These are phyloP conservation scores for Filobasidium uniguttulatum DNA, from an alignment of 1,284 basidiomycete species.

Conservation along the genomic window DNA sequence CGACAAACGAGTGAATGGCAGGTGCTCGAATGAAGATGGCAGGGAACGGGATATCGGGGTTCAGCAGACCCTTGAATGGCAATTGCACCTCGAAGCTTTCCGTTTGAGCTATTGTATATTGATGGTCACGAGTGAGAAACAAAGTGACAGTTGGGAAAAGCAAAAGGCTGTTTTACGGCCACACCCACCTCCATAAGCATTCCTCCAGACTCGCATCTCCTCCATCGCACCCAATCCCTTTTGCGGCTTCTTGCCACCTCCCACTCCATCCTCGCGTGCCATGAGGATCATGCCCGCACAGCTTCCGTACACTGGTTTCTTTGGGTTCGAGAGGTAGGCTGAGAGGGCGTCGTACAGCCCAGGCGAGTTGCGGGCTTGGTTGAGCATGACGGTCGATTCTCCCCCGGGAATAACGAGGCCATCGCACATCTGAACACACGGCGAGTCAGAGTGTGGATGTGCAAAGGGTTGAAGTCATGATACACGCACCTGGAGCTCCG, in stretches of 20 bases:
- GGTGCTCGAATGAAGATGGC: constrained; percentile 95
- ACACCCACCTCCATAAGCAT: constrained; percentile 70
- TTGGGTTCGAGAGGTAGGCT: constrained; percentile 46
- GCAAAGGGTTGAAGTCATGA: background rate
- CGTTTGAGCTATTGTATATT: constrained; percentile 32
- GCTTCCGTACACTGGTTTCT: constrained; percentile 82
- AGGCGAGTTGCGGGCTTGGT: constrained; percentile 62
- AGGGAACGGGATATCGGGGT: constrained; percentile 54
- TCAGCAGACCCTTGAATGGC: constrained; percentile 49
- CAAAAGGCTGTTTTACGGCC: background rate
- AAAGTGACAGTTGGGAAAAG: background rate
- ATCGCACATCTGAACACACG: constrained; percentile 45
- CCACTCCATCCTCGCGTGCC: constrained; percentile 47
- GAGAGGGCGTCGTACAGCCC: constrained; percentile 68
- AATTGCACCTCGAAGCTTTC: constrained; percentile 81
- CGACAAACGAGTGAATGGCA: constrained; percentile 21
- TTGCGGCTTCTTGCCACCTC: constrained; percentile 57
- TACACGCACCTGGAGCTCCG: constrained; percentile 48
- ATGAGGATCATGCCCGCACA: constrained; percentile 94
- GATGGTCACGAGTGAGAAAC: background rate
- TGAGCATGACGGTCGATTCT: constrained; percentile 83
- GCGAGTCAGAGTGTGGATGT: background rate
- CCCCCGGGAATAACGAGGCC: constrained; percentile 81
- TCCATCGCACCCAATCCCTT: constrained; percentile 66
- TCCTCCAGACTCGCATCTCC: constrained; percentile 65